A percentile compares a stretch with the other conserved stretches of the same genome.
Evolutionary conservation across 345 rosid genomes (phyloP).

Genomic region (Linum usitatissimum): DNA sequence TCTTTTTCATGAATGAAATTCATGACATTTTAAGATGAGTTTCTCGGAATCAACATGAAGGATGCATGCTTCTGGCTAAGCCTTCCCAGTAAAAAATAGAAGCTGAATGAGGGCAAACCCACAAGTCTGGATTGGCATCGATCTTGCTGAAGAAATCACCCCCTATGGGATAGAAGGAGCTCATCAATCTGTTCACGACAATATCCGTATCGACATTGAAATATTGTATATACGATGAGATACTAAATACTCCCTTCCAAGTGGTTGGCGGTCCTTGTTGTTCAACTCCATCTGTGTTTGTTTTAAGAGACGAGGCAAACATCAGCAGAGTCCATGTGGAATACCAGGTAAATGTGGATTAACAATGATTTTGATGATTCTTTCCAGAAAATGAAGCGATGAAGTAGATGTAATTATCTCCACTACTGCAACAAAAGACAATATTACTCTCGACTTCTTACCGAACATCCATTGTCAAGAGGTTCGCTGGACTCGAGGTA

Average conservation of each 20-base stretch:
- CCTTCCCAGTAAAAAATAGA: too few relatives aligned
- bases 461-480: too few relatives aligned
- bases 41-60: too few relatives aligned
- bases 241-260: constrained; percentile 76
- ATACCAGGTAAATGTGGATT: too few relatives aligned
- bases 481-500: too few relatives aligned
- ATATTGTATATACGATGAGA: constrained; percentile 72
- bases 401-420: not conserved
- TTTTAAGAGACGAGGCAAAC: not conserved
- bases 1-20: too few relatives aligned
- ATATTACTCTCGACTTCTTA: too few relatives aligned
- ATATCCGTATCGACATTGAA: constrained; percentile 84
- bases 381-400: not conserved
- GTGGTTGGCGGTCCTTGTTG: constrained; percentile 54
- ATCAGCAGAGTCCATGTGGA: not conserved
- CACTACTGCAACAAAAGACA: not conserved
- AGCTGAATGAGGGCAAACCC: constrained; percentile 24
- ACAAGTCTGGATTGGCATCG: constrained; percentile 93
- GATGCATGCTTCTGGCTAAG: too few relatives aligned
- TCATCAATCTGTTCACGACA: constrained; percentile 68
- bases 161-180: constrained; percentile 53
- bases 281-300: constrained; percentile 55
- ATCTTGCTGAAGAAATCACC: constrained; percentile 87
- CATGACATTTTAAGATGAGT: too few relatives aligned
- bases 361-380: too few relatives aligned